Evolutionary conservation across 2,329 filamentous ascomycete species (phyloP).

Genomic region (Gaeumannomyces tritici): DNA sequence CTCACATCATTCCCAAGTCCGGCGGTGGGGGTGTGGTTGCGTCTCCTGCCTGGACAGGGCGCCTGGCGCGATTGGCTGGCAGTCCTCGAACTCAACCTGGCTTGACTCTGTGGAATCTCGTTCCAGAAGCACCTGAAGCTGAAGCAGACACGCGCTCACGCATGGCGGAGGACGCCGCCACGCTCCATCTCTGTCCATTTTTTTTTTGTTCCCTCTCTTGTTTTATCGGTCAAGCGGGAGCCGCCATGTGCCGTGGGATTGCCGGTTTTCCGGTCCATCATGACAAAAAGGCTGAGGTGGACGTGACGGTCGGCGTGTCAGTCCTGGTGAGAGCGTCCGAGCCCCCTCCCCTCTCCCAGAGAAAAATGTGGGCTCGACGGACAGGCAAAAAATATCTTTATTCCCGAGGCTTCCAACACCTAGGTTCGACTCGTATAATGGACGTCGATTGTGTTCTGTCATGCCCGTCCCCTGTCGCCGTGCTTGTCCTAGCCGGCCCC

Average conservation of each 20-base stretch:
- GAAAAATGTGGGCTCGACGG: neutral
- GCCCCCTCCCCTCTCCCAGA: too few species aligned
- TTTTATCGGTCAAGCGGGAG: neutral
- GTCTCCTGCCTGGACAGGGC: neutral
- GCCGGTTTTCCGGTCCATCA: neutral
- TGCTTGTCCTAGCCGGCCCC: neutral
- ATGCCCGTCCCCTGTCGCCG: neutral
- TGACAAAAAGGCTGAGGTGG: neutral
- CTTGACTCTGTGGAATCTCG: neutral
- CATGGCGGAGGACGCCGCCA: neutral
- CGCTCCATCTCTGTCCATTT: neutral
- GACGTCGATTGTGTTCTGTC: neutral
- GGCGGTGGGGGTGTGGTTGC: too few species aligned
- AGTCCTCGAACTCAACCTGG: neutral
- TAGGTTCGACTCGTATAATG: neutral
- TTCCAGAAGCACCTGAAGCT: neutral
- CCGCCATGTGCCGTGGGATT: neutral
- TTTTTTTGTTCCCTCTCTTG: neutral
- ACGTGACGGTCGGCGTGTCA: constrained; percentile 1
- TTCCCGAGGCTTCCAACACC: neutral
- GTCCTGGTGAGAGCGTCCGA: neutral
- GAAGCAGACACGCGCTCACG: too few species aligned
- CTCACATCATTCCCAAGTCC: neutral
- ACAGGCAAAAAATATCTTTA: neutral
- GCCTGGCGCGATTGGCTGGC: neutral